A percentile compares a stretch with the other conserved stretches of the same genome.
phyloP scores from a whole-genome alignment of 2,329 filamentous ascomycete genomes.

The Bipolaris bicolor region DNA sequence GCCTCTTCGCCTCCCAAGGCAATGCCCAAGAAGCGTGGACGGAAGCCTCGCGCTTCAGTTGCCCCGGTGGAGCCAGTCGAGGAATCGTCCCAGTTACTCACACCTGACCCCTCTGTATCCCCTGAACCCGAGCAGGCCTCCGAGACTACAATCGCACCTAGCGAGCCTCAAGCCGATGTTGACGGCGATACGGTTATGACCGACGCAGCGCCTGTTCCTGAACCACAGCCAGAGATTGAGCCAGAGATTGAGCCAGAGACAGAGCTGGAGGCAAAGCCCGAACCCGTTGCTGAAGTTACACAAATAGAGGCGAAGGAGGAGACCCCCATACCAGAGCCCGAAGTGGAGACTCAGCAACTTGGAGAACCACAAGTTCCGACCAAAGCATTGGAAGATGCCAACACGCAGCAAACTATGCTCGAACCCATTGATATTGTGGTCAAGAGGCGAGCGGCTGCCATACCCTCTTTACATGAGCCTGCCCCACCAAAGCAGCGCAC shows the following conservation, averaged over 20 bases:
- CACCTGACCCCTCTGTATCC: conserved; percentile 61
- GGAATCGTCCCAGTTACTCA: conserved; percentile 51
- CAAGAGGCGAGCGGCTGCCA: conserved; percentile 74
- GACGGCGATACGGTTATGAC: conserved; percentile 71
- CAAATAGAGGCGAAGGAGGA: conserved; percentile 67
- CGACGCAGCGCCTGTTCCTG: conserved; percentile 50
- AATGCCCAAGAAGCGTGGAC: conserved; percentile 65
- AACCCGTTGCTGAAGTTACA: conserved; percentile 72
- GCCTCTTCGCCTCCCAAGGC: conserved; percentile 25
- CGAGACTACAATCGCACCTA: conserved; percentile 16
- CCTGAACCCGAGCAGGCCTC: conserved; percentile 62
- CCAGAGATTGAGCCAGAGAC: not conserved
- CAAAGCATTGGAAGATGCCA: conserved; percentile 69
- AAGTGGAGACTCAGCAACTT: conserved; percentile 43
- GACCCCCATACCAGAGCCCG: conserved; percentile 23
- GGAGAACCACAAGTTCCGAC: conserved; percentile 42
- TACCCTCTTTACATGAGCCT: conserved; percentile 72
- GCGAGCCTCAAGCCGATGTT: conserved; percentile 56
- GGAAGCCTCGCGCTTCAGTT: conserved; percentile 52
- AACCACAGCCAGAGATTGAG: conserved; percentile 37
- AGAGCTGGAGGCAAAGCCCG: conserved; percentile 42
- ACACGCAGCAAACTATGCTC: conserved; percentile 75
- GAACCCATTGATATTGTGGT: conserved; percentile 93
- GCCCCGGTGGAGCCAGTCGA: conserved; percentile 46
- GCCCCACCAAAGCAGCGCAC: conserved; percentile 81